Evolutionary conservation across 2,329 filamentous ascomycete species (phyloP), one percentile per base, ranked within the genome.

Genomic region (Claviceps sp.): DNA sequence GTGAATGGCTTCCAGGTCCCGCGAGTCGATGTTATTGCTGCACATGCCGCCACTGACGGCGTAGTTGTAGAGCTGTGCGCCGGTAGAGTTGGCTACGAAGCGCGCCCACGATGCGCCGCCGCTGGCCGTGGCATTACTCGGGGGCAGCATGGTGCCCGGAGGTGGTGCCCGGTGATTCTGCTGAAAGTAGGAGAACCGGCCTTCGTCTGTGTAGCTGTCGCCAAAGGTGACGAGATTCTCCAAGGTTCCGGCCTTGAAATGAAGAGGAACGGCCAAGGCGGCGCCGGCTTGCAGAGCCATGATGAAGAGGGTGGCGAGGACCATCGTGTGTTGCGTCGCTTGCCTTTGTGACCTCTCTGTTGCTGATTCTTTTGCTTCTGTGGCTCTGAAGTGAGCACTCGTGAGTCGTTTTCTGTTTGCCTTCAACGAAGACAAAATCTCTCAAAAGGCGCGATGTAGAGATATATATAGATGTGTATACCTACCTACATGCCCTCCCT

Each of bases 181-280:
- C 53, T 70, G 67, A 61, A 89, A 84, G 62, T 87, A 89, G 9
- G 62, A 61, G 9, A 87, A 63, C 9, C 86, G 77, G 13, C 76
- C 79, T 59, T 89, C 83, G 61, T 90, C 87, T 0, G 84, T 87
- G 61, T 85, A 89, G 65, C 83, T 87, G 64, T 89, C 84, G 13
- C 85, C 85, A 61, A 89, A 89, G 0, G 81, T 75, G 41, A 88
- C 76, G 40, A 88, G 63, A 48, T 79, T 82, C 30, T 78, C 45
- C 42, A 60, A 43, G 5, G 34, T 16, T 6, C 47, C 42, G 22
- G 14, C 18, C 9, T 6, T 4, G 34, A 20, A 43, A 11, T 18
- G 16, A 20, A 16, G 13, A 7, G 36, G 37, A 7, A n/a, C 20
- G 20, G 47, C 36, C 30, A 36, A 13, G 47, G 37, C 47, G 48